Conservation (phyloP, 2,329 filamentous ascomycete genomes). For the Arthrobotrys sinensis region DNA sequence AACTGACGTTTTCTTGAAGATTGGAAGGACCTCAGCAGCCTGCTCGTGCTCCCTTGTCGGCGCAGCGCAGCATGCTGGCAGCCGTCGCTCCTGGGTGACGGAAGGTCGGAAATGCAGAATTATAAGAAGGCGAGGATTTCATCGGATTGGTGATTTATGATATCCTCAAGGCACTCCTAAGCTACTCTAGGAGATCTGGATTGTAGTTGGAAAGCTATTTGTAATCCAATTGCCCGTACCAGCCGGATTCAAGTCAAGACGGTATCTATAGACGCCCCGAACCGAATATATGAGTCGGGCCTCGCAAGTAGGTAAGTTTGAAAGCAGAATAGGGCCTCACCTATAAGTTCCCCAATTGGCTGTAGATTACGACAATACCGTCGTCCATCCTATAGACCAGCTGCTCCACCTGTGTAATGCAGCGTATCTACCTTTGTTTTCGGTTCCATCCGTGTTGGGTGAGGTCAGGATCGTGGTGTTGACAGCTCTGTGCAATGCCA, state of each 20-base stretch:
- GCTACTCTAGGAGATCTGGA: slow-evolving; percentile 21
- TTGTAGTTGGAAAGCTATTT: neutral
- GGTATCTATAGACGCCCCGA: slow-evolving; percentile 3
- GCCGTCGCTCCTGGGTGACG: slow-evolving; percentile 14
- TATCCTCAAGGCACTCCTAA: slow-evolving; percentile 32
- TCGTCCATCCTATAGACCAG: neutral
- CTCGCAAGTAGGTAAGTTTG: slow-evolving; percentile 20
- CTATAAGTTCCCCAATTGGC: neutral
- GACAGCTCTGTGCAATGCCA: neutral
- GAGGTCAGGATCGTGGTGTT: slow-evolving; percentile 1
- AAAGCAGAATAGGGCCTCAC: neutral
- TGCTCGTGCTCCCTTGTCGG: slow-evolving; percentile 29
- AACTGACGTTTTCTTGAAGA: slow-evolving; percentile 55
- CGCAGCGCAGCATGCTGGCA: slow-evolving; percentile 46
- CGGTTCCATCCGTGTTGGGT: neutral
- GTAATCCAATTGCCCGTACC: slow-evolving; percentile 7
- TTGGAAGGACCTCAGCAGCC: slow-evolving; percentile 11
- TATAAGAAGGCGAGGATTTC: slow-evolving; percentile 55
- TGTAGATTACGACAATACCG: neutral
- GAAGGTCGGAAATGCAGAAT: slow-evolving; percentile 1
- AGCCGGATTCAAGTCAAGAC: slow-evolving; percentile 11
- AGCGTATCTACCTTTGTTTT: neutral
- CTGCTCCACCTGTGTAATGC: neutral
- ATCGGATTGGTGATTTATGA: neutral
- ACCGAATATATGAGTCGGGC: neutral